A percentile compares a stretch with the other conserved stretches of the same genome.
Evolutionary conservation across 345 rosid genomes (phyloP).

Genomic region (Citrus glauca): DNA sequence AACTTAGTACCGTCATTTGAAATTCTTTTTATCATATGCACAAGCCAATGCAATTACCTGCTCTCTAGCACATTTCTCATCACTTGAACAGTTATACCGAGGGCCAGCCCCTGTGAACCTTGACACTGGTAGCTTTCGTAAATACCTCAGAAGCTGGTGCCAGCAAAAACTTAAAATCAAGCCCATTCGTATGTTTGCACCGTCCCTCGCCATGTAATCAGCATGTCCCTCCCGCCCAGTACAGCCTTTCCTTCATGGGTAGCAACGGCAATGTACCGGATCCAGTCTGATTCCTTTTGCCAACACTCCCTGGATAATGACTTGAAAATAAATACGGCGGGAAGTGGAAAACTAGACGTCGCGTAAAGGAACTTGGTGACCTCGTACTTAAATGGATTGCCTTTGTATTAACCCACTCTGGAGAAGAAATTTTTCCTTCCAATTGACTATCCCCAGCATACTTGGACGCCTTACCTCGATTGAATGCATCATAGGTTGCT

Average conservation of each 20-base stretch:
- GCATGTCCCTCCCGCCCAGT: conserved; percentile 53
- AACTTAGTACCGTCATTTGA: not conserved
- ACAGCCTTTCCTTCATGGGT: conserved; percentile 40
- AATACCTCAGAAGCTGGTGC: conserved; percentile 27
- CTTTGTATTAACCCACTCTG: conserved; percentile 2
- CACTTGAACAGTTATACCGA: conserved; percentile 46
- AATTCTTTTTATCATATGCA: not conserved
- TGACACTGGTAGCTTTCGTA: conserved; percentile 5
- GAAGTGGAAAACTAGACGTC: conserved; percentile 36
- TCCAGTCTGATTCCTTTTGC: conserved; percentile 48
- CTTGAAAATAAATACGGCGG: conserved; percentile 31
- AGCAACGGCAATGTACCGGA: conserved; percentile 52
- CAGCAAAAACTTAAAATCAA: conserved; percentile 35
- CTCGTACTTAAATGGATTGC: conserved; percentile 24
- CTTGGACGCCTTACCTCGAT: conserved; percentile 23
- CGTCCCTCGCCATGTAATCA: conserved; percentile 50
- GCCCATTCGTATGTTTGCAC: conserved; percentile 39
- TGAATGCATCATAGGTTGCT: conserved; percentile 43
- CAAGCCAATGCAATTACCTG: conserved; percentile 36
- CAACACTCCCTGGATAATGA: conserved; percentile 31
- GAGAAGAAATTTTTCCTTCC: conserved; percentile 6
- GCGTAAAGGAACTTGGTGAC: conserved; percentile 59
- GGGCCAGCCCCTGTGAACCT: conserved; percentile 45
- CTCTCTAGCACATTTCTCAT: conserved; percentile 46
- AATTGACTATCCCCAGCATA: conserved; percentile 35